These are phyloP conservation scores for Xylariaceae sp. DNA, from an alignment of 2,329 filamentous ascomycete species.

Conservation along the genomic window DNA sequence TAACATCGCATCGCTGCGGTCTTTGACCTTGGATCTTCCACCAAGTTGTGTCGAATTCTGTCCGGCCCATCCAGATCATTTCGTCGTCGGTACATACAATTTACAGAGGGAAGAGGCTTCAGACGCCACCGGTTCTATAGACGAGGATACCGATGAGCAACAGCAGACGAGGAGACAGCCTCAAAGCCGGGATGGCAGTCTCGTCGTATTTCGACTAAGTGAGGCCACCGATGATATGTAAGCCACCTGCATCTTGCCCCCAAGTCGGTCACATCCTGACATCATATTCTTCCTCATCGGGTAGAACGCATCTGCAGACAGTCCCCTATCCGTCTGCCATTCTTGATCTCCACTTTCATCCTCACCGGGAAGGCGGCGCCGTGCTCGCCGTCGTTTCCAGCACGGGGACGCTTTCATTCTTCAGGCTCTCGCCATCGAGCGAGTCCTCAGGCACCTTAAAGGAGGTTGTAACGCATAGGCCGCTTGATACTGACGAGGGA, in stretches of 20 bases:
- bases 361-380: conserved; percentile 45
- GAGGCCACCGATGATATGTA: conserved; percentile 54
- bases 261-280: conserved; percentile 11
- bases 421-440: conserved; percentile 45
- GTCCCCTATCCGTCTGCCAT: conserved; percentile 70
- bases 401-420: conserved; percentile 70
- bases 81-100: conserved; percentile 85
- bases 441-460: conserved; percentile 24
- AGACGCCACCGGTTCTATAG: conserved; percentile 16
- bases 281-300: conserved; percentile 21
- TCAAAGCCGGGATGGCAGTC: conserved; percentile 72
- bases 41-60: conserved; percentile 81
- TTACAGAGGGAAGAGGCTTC: conserved; percentile 56
- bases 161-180: conserved; percentile 37
- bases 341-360: conserved; percentile 83
- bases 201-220: conserved; percentile 66
- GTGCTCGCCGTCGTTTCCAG: conserved; percentile 78
- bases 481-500: conserved; percentile 55
- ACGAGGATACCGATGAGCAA: conserved; percentile 29
- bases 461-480: conserved; percentile 48
- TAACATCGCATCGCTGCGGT: conserved; percentile 47
- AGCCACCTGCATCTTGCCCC: conserved; percentile 37
- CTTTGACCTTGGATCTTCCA: conserved; percentile 64
- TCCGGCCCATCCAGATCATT: conserved; percentile 61
- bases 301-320: conserved; percentile 61